These are phyloP conservation scores for Sparassis latifolia DNA, from an alignment of 1,284 basidiomycete genomes.

Conservation along the genomic window DNA sequence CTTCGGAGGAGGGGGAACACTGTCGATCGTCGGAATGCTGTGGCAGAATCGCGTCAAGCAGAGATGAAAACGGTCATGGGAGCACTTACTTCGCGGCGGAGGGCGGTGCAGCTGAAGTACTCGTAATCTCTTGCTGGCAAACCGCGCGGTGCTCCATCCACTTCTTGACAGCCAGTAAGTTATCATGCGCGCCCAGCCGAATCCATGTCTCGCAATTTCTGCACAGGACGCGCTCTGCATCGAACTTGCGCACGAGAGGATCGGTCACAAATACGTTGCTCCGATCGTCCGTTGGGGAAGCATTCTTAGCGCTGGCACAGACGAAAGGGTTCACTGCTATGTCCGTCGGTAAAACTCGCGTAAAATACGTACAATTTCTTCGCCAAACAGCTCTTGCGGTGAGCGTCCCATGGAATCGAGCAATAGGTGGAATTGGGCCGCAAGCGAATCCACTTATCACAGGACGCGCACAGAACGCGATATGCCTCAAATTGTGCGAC, in stretches of 20 bases:
- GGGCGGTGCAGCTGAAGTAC: conserved; percentile 10
- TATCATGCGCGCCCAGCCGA: conserved; percentile 28
- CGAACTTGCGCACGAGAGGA: conserved; percentile 61
- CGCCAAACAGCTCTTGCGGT: conserved; percentile 66
- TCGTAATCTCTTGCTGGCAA: conserved; percentile 18
- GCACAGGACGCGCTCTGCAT: conserved; percentile 63
- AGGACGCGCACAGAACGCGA: conserved; percentile 67
- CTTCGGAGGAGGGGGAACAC: conserved; percentile 30
- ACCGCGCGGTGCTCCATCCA: conserved; percentile 27
- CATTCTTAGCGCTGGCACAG: conserved; percentile 18
- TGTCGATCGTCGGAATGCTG: conserved; percentile 17
- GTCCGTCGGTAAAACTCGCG: background rate
- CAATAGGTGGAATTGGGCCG: conserved; percentile 78
- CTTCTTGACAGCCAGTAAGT: conserved; percentile 21
- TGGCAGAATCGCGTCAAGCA: background rate
- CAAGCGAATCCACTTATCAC: conserved; percentile 77
- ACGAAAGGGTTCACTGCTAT: conserved; percentile 5
- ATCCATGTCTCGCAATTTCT: conserved; percentile 64
- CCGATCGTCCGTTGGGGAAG: conserved; percentile 44
- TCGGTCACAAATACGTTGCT: conserved; percentile 53
- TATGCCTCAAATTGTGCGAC: conserved; percentile 74
- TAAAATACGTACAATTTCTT: conserved; percentile 52
- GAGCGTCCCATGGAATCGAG: conserved; percentile 80
- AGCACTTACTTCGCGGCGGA: conserved; percentile 17
- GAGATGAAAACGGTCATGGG: background rate